Percentiles rank a stretch among this genome's conserved stretches.
These are phyloP conservation scores for Allium fistulosum DNA, from an alignment of 106 monocot genomes.

Conservation along the genomic window DNA sequence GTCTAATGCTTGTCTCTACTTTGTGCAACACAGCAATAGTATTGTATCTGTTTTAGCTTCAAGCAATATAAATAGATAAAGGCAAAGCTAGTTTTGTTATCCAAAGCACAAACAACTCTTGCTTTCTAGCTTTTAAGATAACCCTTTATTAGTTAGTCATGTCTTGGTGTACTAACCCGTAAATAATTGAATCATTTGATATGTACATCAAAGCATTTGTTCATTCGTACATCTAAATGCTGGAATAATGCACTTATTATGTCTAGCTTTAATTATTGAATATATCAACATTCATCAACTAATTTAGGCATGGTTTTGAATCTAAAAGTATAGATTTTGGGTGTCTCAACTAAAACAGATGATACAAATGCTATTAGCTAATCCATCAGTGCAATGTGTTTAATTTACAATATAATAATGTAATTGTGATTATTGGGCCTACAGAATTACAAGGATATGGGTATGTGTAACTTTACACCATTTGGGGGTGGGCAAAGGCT, in stretches of 20 bases:
- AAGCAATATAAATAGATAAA: neutral
- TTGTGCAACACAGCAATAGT: constrained; percentile 2
- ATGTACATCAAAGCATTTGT: too few relatives aligned
- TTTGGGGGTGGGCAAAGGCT: constrained; percentile 97
- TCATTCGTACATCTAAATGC: too few relatives aligned
- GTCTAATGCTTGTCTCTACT: neutral
- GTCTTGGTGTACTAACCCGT: constrained; percentile 1
- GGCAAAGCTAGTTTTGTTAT: too few relatives aligned
- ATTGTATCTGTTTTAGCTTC: constrained; percentile 1
- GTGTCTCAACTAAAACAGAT: too few relatives aligned
- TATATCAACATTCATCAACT: too few relatives aligned
- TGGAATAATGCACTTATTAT: too few relatives aligned
- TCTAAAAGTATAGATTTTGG: too few relatives aligned
- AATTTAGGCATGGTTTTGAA: too few relatives aligned
- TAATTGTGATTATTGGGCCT: neutral
- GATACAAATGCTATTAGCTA: too few relatives aligned
- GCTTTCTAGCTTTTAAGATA: neutral
- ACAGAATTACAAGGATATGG: constrained; percentile 38
- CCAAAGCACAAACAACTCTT: neutral
- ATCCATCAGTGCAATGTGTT: too few relatives aligned
- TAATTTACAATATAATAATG: too few relatives aligned
- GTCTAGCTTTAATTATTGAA: too few relatives aligned
- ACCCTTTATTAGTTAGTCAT: neutral
- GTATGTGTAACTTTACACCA: constrained; percentile 62
- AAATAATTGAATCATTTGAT: neutral